A percentile compares a stretch with the other conserved stretches of the same genome.
phyloP scores from a whole-genome alignment of 345 rosid genomes.

The Mallotus nudiflorus region DNA sequence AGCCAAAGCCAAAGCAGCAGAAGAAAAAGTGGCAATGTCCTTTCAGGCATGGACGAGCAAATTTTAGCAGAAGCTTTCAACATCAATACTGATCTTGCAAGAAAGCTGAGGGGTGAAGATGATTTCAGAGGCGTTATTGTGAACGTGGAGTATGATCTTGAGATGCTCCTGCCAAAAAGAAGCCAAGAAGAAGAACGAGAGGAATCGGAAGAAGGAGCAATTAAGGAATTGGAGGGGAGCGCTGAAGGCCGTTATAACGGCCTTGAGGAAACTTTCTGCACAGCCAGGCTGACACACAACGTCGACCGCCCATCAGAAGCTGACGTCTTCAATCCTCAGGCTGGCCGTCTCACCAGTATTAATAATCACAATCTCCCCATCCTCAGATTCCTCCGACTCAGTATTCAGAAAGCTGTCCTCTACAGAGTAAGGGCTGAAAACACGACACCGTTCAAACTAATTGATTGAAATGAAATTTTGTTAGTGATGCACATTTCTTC shows the following conservation, averaged over 20 bases:
- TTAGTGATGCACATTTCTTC: neutral
- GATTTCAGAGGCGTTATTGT: conserved; percentile 61
- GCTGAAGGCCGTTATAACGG: conserved; percentile 33
- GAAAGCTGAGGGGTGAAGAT: conserved; percentile 37
- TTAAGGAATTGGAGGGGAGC: neutral
- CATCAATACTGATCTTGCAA: conserved; percentile 46
- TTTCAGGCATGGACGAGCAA: conserved; percentile 46
- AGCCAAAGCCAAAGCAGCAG: too few species aligned
- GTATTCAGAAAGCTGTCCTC: conserved; percentile 50
- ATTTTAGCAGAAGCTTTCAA: conserved; percentile 46
- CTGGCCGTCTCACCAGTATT: conserved; percentile 55
- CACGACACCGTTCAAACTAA: too few species aligned
- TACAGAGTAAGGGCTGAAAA: conserved; percentile 24
- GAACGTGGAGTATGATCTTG: conserved; percentile 35
- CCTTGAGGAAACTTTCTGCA: conserved; percentile 59
- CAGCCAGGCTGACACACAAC: conserved; percentile 44
- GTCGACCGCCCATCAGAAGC: conserved; percentile 48
- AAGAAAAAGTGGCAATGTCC: conserved; percentile 34
- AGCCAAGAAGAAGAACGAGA: conserved; percentile 15
- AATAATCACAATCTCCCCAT: conserved; percentile 58
- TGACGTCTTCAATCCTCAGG: conserved; percentile 58
- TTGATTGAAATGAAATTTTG: neutral
- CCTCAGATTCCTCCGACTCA: conserved; percentile 49
- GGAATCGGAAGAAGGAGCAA: neutral
- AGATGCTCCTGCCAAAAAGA: conserved; percentile 25